Evolutionary conservation across 352 stramenopile species (phyloP), one percentile per base, ranked within the genome.

Genomic region (Globisporangium orthogonon): DNA sequence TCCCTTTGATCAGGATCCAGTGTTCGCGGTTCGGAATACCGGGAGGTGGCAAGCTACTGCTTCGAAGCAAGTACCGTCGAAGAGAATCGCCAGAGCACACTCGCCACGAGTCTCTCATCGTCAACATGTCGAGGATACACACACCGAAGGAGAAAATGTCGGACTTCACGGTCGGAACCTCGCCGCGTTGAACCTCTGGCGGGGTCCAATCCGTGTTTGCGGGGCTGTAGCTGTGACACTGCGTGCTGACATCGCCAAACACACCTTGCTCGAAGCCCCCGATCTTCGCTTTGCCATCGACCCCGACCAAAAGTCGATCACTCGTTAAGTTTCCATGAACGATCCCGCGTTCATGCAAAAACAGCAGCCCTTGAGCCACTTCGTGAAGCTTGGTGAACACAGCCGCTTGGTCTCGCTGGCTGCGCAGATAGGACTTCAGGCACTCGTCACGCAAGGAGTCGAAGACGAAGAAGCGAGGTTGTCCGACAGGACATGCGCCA

Each of bases 1-100:
- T 58, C 23, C 52, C 41, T n/a, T 58, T 58, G 41, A 58, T 43
- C 44, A 58, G 15, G n/a, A 23, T 37, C 53, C 53, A 58, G 28
- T 45, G 44, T 4, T 44, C 40, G 18, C 11, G 14, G n/a, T 15
- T 52, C 7, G 29, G 17, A 23, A 35, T 33, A 9, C 33, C 43
- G 1, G 53, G 43, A 14, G 53, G 53, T 0, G 53, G 44, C n/a
- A n/a, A 9, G 17, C 17, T 44, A 10, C 18, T 43, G 15, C 41
- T 43, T n/a, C 15, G 6, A 10, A 51, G 53, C 43, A 58, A 58
- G 43, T 52, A 52, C 13, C 39, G 30, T 10, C n/a, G 29, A 33
- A 52, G 31, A 4, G 53, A 44, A 10, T 28, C 35, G 10, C 30
- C 43, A 2, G 39, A 46, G 1, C 33, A n/a, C n/a, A 18, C 40